phyloP scores from a whole-genome alignment of 2,329 filamentous ascomycete genomes.

The Ascochyta fabae region DNA sequence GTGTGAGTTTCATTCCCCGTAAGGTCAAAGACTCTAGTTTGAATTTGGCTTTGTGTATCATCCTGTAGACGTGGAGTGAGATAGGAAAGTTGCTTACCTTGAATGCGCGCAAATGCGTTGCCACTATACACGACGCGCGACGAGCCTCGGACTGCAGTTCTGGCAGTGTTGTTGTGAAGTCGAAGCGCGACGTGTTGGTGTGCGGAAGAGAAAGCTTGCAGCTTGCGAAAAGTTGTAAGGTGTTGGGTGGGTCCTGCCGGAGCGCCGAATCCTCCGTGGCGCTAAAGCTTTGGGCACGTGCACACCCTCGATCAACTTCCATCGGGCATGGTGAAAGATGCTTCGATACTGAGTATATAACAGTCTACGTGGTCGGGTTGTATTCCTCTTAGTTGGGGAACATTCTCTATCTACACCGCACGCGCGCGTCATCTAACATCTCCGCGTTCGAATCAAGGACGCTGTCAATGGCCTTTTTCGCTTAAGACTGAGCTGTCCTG shows the following conservation, averaged over 20 bases:
- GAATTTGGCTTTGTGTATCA: slow-evolving; percentile 52
- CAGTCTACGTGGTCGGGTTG: not conserved
- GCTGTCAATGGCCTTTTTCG: not conserved
- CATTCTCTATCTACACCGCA: slow-evolving; percentile 3
- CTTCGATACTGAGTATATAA: not conserved
- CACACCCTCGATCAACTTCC: not conserved
- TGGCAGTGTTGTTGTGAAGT: not conserved
- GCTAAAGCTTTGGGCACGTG: not conserved
- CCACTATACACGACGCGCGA: not conserved
- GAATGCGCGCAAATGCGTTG: not conserved
- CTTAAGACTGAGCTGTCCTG: not conserved
- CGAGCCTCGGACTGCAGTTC: not conserved
- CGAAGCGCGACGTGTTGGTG: slow-evolving; percentile 7
- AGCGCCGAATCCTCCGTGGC: slow-evolving; percentile 30
- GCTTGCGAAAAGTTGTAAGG: slow-evolving; percentile 24
- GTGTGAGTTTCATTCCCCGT: slow-evolving; percentile 51
- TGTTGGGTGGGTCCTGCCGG: slow-evolving; percentile 16
- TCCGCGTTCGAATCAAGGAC: not conserved
- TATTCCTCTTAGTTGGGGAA: too few relatives aligned
- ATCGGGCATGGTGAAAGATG: not conserved
- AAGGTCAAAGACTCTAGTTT: slow-evolving; percentile 57
- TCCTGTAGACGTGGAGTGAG: slow-evolving; percentile 37
- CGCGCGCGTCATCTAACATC: not conserved
- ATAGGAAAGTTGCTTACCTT: slow-evolving; percentile 22
- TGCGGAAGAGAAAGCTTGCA: slow-evolving; percentile 7